These are phyloP conservation scores for Phytophthora aleatoria DNA, from an alignment of 352 stramenopile genomes.

Conservation along the genomic window DNA sequence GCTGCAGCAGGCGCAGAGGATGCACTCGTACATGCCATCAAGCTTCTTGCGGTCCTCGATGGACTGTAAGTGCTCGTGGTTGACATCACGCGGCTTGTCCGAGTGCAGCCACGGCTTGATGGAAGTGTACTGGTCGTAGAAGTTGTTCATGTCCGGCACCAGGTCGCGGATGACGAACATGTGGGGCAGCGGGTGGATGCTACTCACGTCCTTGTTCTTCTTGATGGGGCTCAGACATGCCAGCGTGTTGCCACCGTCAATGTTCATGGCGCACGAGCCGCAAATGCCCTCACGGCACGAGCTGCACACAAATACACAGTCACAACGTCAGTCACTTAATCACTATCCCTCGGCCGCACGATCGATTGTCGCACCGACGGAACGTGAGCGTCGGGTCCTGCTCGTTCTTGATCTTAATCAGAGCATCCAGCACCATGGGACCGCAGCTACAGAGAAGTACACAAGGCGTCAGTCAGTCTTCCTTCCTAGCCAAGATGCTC, in stretches of 20 bases:
- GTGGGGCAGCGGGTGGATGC: constrained; percentile 99
- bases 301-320: constrained; percentile 33
- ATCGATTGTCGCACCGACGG: constrained; percentile 69
- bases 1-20: constrained; percentile 99
- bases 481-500: not conserved
- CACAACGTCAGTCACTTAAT: constrained; percentile 1
- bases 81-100: constrained; percentile 85
- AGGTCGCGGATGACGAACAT: constrained; percentile 99
- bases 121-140: constrained; percentile 97
- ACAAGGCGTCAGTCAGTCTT: constrained; percentile 7
- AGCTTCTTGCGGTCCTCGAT: constrained; percentile 99
- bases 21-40: constrained; percentile 99
- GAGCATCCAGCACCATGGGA: constrained; percentile 99
- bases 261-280: constrained; percentile 99
- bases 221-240: constrained; percentile 98
- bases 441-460: constrained; percentile 77
- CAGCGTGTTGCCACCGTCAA: constrained; percentile 98
- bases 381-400: constrained; percentile 99
- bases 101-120: constrained; percentile 99
- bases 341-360: not conserved
- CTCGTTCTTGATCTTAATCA: constrained; percentile 99
- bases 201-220: constrained; percentile 92
- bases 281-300: constrained; percentile 99
- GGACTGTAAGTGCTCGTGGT: constrained; percentile 88
- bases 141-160: constrained; percentile 99